Base-by-base conservation (phyloP, 2,329 filamentous ascomycete genomes). In the Colletotrichum tabaci region DNA sequence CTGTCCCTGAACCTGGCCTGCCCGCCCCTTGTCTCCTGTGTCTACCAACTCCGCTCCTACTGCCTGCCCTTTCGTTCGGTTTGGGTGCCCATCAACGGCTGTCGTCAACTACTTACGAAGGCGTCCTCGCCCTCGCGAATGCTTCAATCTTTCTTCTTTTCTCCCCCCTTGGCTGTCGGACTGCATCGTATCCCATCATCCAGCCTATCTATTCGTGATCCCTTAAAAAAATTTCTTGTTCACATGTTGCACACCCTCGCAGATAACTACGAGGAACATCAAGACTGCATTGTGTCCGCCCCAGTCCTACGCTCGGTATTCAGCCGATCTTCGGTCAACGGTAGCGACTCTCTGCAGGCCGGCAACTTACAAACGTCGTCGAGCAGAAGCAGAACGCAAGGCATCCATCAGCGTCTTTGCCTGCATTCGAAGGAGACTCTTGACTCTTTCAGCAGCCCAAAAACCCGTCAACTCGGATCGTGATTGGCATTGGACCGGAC, bases 401-500 rank as follows among this genome's bases (percentile, higher is more conserved):
- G 35, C 52, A 35, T 61, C 46, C 42, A 60, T 47, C 42, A 60
- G 40, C 35, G 9, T n/a, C 58, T 30, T 57, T 30, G 35, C 13
- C 52, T 56, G 5, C 52, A 35, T 30, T 50, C 21, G 0, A 63
- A 53, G 18, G 40, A 56, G 49, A 12, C 55, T 42, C 53, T 16
- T 16, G 30, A 12, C 55, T 35, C 53, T 16, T 47, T 47, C 68
- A 42, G 40, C 15, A 58, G 35, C 35, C 35, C 50, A 26, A 52
- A n/a, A 47, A 63, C 50, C 68, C 68, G 52, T 68, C 58, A 63
- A 50, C 65, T 63, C 58, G 68, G 68, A 62, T 68, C 68, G 60
- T 58, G 68, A 62, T 63, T 68, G 68, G 68, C 58, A 71, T 63
- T 68, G 65, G 65, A 60, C 65, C 65, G 47, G 57, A 68, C 68